phyloP scores from a whole-genome alignment of 108 stramenopile genomes.

The Fragilariopsis cylindrus region DNA sequence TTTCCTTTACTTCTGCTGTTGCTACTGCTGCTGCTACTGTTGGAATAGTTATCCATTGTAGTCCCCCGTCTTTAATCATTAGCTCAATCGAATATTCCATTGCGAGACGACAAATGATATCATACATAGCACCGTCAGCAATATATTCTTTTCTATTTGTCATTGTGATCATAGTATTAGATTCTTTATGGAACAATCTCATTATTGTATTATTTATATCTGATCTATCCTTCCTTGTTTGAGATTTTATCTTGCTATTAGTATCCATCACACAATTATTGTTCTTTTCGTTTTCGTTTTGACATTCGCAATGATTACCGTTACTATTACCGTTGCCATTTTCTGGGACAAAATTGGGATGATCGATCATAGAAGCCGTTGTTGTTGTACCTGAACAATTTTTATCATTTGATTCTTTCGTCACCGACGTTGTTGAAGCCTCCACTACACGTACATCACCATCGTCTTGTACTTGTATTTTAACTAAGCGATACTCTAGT shows the following conservation, averaged over 20 bases:
- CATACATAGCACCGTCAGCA: slow-evolving; percentile 76
- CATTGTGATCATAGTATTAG: slow-evolving; percentile 49
- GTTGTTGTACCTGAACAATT: not conserved
- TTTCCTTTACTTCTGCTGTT: slow-evolving; percentile 24
- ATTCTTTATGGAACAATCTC: slow-evolving; percentile 60
- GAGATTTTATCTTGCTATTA: not conserved
- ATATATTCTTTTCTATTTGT: slow-evolving; percentile 68
- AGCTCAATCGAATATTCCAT: slow-evolving; percentile 69
- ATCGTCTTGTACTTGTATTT: slow-evolving; percentile 29
- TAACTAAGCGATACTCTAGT: slow-evolving; percentile 61
- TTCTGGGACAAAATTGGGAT: no score
- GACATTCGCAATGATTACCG: not conserved
- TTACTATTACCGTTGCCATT: not conserved
- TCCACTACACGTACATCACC: not conserved
- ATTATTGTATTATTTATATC: slow-evolving; percentile 33
- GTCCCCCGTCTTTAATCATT: slow-evolving; percentile 56
- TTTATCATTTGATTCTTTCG: no score
- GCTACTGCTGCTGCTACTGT: not conserved
- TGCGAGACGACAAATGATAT: slow-evolving; percentile 54
- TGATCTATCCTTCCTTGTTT: not conserved
- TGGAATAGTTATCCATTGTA: slow-evolving; percentile 66
- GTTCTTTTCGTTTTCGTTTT: not conserved
- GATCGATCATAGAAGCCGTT: not conserved
- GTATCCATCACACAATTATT: no score
- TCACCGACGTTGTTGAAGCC: not conserved